Conservation (phyloP, 192 early-diverging fungal genomes). For the Physocladia obscura region DNA sequence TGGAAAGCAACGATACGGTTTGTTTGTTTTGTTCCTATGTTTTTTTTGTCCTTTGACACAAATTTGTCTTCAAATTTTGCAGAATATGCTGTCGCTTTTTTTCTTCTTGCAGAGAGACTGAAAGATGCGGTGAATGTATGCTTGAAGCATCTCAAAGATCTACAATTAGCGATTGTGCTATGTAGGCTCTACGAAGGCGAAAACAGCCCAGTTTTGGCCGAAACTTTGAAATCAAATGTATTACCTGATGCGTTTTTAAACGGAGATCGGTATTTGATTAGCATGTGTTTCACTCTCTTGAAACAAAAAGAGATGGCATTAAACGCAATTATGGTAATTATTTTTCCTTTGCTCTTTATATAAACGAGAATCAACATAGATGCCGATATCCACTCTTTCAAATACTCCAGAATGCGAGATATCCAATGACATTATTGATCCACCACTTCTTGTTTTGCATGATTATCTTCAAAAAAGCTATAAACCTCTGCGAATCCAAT, state of each 20-base stretch:
- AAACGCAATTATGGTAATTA: constrained; percentile 57
- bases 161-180: constrained; percentile 88
- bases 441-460: constrained; percentile 70
- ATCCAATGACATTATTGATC: constrained; percentile 54
- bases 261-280: constrained; percentile 69
- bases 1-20: constrained; percentile 89
- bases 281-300: constrained; percentile 56
- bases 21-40: background rate
- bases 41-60: background rate
- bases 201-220: constrained; percentile 10
- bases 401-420: background rate
- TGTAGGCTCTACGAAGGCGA: constrained; percentile 89
- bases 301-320: constrained; percentile 61
- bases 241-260: constrained; percentile 54
- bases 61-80: constrained; percentile 3
- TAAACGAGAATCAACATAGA: too few relatives aligned
- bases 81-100: constrained; percentile 95
- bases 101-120: constrained; percentile 84
- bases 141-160: constrained; percentile 85
- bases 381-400: constrained; percentile 27
- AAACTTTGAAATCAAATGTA: constrained; percentile 38
- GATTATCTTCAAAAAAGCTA: constrained; percentile 59
- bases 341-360: too few relatives aligned
- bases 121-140: constrained; percentile 91
- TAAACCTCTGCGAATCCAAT: constrained; percentile 47